Evolutionary conservation across 2,329 filamentous ascomycete species (phyloP).

Genomic region (Alternaria sp.): DNA sequence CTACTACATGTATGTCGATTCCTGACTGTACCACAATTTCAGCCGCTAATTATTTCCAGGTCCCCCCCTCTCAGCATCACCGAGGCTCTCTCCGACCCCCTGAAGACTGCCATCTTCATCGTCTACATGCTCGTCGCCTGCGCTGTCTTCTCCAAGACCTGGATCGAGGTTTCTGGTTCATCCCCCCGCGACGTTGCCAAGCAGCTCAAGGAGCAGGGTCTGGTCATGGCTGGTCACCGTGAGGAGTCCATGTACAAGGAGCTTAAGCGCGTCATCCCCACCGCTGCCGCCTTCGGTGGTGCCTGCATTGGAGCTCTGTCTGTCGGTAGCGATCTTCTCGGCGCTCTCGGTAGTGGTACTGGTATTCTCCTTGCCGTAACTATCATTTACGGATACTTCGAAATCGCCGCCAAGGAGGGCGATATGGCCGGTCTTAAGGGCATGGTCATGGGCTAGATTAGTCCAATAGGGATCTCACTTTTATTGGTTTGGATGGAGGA

Average conservation of each 20-base stretch:
- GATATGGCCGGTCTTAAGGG: conserved; percentile 83
- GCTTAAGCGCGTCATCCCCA: conserved; percentile 98
- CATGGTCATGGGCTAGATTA: conserved; percentile 65
- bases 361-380: conserved; percentile 98
- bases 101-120: conserved; percentile 96
- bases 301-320: conserved; percentile 98
- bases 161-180: conserved; percentile 99
- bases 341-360: conserved; percentile 94
- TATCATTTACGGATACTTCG: conserved; percentile 99
- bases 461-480: conserved; percentile 7
- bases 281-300: conserved; percentile 96
- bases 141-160: conserved; percentile 99
- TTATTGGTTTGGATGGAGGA: conserved; percentile 11
- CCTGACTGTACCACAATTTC: not conserved
- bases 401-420: conserved; percentile 98
- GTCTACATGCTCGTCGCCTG: conserved; percentile 98
- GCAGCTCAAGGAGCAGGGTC: conserved; percentile 99
- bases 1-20: conserved; percentile 82
- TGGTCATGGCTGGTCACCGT: conserved; percentile 99
- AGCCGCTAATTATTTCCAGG: conserved; percentile 36
- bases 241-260: conserved; percentile 99
- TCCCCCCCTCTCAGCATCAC: conserved; percentile 97
- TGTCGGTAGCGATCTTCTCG: conserved; percentile 93
- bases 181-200: conserved; percentile 98
- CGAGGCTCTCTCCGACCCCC: conserved; percentile 94